phyloP scores from a whole-genome alignment of 2,329 filamentous ascomycete species.

The Penicillium hesseltinei region DNA sequence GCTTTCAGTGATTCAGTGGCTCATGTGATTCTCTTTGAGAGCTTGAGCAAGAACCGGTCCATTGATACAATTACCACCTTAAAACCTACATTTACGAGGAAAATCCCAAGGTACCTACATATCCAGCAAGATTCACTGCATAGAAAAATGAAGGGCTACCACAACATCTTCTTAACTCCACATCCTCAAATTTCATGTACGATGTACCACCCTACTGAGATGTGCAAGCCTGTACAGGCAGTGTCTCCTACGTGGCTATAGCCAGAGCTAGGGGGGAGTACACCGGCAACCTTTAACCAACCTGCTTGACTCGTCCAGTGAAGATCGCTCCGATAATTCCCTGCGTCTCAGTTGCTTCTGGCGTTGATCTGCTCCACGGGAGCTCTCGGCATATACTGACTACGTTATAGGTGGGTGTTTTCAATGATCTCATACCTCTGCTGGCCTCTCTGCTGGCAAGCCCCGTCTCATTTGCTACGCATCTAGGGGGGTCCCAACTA shows the following conservation, averaged over 20 bases:
- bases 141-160: background rate
- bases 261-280: background rate
- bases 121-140: background rate
- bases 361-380: background rate
- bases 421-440: background rate
- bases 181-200: background rate
- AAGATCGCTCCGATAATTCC: slow-evolving; percentile 12
- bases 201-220: background rate
- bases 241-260: background rate
- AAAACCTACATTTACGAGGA: background rate
- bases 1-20: too few relatives aligned
- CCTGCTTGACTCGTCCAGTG: slow-evolving; percentile 12
- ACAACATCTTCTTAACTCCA: background rate
- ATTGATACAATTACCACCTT: background rate
- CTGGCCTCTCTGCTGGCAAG: background rate
- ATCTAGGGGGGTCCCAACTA: background rate
- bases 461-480: background rate
- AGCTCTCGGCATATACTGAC: background rate
- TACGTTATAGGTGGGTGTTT: background rate
- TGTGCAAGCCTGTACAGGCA: background rate
- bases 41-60: background rate
- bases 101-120: background rate
- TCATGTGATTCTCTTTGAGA: background rate
- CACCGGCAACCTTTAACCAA: background rate
- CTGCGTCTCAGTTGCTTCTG: background rate